These are phyloP conservation scores for Trichoderma brevicompactum DNA, from an alignment of 2,329 filamentous ascomycete species.

Conservation along the genomic window DNA sequence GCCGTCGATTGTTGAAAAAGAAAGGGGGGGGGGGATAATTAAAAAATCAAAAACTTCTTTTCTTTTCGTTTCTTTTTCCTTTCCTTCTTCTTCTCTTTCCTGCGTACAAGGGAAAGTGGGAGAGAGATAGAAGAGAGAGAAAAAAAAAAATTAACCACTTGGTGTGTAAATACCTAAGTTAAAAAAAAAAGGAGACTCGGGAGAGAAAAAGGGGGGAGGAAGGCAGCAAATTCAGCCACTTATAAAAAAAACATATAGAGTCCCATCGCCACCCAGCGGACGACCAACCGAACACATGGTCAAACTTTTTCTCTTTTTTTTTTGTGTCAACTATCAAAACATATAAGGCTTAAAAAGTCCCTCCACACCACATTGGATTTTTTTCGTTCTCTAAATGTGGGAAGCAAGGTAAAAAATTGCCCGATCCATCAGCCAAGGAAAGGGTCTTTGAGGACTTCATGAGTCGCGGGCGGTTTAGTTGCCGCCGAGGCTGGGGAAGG, in stretches of 20 bases:
- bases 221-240: conserved; percentile 32
- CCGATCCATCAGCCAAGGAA: conserved; percentile 27
- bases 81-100: background rate
- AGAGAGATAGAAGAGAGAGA: background rate
- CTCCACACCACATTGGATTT: conserved; percentile 26
- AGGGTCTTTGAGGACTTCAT: conserved; percentile 26
- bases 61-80: background rate
- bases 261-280: conserved; percentile 27
- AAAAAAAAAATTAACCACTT: background rate
- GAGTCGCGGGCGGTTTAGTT: conserved; percentile 45
- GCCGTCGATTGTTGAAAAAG: background rate
- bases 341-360: conserved; percentile 34
- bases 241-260: conserved; percentile 31
- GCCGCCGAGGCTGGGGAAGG: conserved; percentile 65
- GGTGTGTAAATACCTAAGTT: background rate
- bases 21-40: too few species aligned
- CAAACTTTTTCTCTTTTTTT: conserved; percentile 34
- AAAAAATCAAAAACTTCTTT: background rate
- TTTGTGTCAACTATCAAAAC: conserved; percentile 40
- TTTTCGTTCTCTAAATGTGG: conserved; percentile 19
- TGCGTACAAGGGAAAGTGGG: background rate
- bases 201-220: background rate
- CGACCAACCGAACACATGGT: conserved; percentile 37
- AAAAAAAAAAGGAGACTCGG: background rate
- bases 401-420: conserved; percentile 20